Conservation (phyloP, 2,329 filamentous ascomycete species). For the Eurotiales sp. region DNA sequence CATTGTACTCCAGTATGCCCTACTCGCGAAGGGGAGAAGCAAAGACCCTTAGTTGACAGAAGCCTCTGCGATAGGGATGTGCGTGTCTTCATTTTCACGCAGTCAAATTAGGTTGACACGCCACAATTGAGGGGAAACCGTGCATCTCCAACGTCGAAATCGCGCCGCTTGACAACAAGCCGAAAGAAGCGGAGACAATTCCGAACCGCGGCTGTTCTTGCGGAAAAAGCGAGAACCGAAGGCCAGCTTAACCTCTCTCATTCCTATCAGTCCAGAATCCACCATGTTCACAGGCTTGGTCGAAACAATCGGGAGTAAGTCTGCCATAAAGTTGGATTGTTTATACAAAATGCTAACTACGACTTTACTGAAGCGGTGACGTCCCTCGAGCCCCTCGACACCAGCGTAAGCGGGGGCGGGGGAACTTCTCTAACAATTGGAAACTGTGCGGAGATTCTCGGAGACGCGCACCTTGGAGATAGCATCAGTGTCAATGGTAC, state of each 20-base stretch:
- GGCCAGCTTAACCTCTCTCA: no score
- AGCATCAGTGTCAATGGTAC: constrained; percentile 91
- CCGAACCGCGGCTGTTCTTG: background rate
- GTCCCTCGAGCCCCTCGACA: constrained; percentile 73
- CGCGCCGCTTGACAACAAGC: no score
- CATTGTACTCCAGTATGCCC: constrained; percentile 18
- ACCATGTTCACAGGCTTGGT: constrained; percentile 95
- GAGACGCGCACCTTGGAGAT: constrained; percentile 81
- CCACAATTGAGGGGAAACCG: no score
- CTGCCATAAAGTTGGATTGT: no score
- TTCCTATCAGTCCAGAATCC: constrained; percentile 17
- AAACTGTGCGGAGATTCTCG: constrained; percentile 70
- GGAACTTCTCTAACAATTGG: constrained; percentile 88
- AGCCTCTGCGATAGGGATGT: constrained; percentile 23
- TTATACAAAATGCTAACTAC: constrained; percentile 28
- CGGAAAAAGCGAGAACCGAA: background rate
- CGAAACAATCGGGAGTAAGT: constrained; percentile 85
- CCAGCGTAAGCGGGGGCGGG: constrained; percentile 64
- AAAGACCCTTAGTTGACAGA: background rate
- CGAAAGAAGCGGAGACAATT: background rate
- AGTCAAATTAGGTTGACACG: background rate
- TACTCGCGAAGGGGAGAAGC: background rate
- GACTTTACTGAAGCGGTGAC: constrained; percentile 66
- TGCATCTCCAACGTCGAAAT: no score
- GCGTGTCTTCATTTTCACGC: constrained; percentile 1